phyloP scores from a whole-genome alignment of 176 grass and related monocot species.

The Lolium rigidum region DNA sequence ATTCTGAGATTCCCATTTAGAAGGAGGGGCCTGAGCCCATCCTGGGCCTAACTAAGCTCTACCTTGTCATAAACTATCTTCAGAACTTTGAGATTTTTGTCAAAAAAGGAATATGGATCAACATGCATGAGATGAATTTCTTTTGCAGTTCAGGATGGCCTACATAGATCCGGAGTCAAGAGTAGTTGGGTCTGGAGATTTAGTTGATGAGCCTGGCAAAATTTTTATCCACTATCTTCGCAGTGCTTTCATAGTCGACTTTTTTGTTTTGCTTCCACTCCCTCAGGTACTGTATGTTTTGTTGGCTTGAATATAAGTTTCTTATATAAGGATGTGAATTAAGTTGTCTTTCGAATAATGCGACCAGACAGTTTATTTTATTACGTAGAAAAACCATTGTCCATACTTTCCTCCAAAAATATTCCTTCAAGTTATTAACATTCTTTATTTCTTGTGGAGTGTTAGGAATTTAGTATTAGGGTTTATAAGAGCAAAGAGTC shows the following conservation, averaged over 20 bases:
- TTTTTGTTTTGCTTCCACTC: conserved; percentile 78
- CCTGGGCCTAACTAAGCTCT: neutral
- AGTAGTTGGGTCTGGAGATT: conserved; percentile 79
- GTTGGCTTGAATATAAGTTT: neutral
- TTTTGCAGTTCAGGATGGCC: conserved; percentile 78
- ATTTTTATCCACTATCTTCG: conserved; percentile 71
- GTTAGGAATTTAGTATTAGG: neutral
- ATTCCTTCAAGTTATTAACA: neutral
- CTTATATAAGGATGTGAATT: conserved; percentile 1
- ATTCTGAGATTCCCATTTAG: neutral
- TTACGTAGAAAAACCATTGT: neutral
- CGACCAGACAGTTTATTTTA: neutral
- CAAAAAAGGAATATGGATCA: neutral
- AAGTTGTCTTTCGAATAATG: neutral
- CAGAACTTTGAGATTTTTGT: neutral
- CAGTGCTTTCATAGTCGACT: conserved; percentile 70
- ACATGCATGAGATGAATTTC: neutral
- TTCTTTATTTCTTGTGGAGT: neutral
- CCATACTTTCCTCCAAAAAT: neutral
- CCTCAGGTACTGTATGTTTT: conserved; percentile 68
- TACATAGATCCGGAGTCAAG: conserved; percentile 89
- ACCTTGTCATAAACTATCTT: neutral
- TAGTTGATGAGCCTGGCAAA: conserved; percentile 79
- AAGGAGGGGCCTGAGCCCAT: neutral
- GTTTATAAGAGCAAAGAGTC: neutral